Evolutionary conservation across 2,329 filamentous ascomycete genomes (phyloP), one percentile per base, ranked within the genome.

Genomic region (Sphaerulina populicola): DNA sequence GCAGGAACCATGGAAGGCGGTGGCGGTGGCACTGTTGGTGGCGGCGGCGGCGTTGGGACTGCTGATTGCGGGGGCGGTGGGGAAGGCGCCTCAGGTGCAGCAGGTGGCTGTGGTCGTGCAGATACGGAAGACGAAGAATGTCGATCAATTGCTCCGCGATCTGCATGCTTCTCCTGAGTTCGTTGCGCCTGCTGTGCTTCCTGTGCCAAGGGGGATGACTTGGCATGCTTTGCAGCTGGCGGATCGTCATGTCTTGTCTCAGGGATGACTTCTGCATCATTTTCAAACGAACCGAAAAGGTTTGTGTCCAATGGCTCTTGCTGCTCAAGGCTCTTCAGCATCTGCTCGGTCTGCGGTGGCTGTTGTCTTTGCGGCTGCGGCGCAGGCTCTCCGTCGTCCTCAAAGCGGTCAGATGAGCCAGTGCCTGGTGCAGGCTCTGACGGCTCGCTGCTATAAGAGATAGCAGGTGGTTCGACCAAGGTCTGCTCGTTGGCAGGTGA

Each of bases 351-450:
- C 18, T 21, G 11, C 18, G 39, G 21, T 18, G 18, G 15, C 12
- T 21, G 15, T 27, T 41, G 15, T 27, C 6, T 21, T 10, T 41
- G 39, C 8, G 15, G 18, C 18, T 27, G 5, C 11, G 39, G 15
- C 18, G 39, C 15, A 18, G 42, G 31, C 23, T 44, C 31, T 36
- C 11, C 31, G 14, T 49, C 40, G 3, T 31, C 35, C 21, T 38
- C 47, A 21, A 50, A 39, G 29, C 44, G 31, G 10, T 41, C 40
- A 15, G 44, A 50, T 14, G 47, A 50, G 21, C 12, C 47, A 37
- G 37, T 11, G 6, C 29, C 15, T n/a, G 47, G 14, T 44, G 42
- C 14, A 14, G 23, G 6, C 35, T 18, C 15, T 11, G 39, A 21
- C 6, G 38, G 10, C 21, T 46, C 31, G 10, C 33, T 36, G 30